Evolutionary conservation across 2,329 filamentous ascomycete species (phyloP).

Genomic region (Calonectria henricotiae): DNA sequence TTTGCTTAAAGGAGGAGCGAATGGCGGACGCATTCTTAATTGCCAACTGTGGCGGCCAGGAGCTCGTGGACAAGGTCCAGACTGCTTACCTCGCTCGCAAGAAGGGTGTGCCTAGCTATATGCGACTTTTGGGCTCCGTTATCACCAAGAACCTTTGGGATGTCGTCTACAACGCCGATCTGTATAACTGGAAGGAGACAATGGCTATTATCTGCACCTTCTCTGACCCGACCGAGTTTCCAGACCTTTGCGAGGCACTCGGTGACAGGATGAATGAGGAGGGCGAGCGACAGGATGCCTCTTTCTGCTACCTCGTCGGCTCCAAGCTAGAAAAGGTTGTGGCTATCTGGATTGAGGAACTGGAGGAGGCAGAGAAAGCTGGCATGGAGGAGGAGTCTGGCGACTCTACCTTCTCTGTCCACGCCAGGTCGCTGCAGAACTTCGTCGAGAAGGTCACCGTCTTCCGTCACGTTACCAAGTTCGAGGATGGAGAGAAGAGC

Average conservation of each 20-base stretch:
- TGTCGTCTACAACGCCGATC: constrained; percentile 94
- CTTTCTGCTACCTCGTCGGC: constrained; percentile 95
- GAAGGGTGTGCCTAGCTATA: constrained; percentile 88
- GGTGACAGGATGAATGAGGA: constrained; percentile 90
- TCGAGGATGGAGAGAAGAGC: constrained; percentile 83
- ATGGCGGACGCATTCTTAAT: constrained; percentile 98
- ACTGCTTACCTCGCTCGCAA: constrained; percentile 90
- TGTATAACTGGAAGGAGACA: constrained; percentile 95
- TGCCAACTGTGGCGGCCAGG: constrained; percentile 95
- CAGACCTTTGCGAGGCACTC: constrained; percentile 94
- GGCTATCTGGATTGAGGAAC: constrained; percentile 91
- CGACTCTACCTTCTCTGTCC: constrained; percentile 91
- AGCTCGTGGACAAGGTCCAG: constrained; percentile 95
- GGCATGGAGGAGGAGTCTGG: constrained; percentile 78
- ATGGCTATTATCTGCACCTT: constrained; percentile 98
- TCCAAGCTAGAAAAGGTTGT: constrained; percentile 99
- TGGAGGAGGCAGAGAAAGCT: constrained; percentile 86
- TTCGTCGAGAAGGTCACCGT: constrained; percentile 99
- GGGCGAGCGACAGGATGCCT: constrained; percentile 88
- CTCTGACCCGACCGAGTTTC: constrained; percentile 91
- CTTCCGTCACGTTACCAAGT: constrained; percentile 95
- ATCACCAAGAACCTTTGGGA: constrained; percentile 99
- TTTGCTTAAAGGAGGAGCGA: constrained; percentile 89
- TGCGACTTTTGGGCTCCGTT: constrained; percentile 91
- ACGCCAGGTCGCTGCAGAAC: constrained; percentile 88